Conservation (phyloP, 225 moss, liverwort and hornwort species). For the Pseudoscleropodium purum region DNA sequence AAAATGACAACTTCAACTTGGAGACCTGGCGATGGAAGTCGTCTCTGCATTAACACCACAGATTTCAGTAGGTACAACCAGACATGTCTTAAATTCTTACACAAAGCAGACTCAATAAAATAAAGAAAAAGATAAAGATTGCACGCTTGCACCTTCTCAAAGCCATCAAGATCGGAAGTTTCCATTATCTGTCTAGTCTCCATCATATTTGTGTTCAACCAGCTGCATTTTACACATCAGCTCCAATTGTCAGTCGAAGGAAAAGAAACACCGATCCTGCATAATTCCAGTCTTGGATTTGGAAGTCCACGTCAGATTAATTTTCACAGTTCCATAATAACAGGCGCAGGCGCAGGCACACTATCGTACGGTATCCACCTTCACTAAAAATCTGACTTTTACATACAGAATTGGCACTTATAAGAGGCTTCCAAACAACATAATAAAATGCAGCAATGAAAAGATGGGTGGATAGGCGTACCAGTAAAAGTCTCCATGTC, state of each 20-base stretch:
- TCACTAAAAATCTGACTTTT: background rate
- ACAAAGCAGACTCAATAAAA: background rate
- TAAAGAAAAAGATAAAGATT: background rate
- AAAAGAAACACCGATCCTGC: background rate
- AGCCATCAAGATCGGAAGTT: constrained; percentile 86
- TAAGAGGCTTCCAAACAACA: background rate
- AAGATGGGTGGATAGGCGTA: constrained; percentile 1
- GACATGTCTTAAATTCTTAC: background rate
- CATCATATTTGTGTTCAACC: constrained; percentile 99
- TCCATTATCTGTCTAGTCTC: constrained; percentile 80
- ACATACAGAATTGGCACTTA: background rate
- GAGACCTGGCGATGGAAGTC: constrained; percentile 90
- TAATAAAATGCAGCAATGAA: background rate
- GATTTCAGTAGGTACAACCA: background rate
- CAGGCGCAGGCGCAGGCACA: background rate
- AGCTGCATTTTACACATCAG: constrained; percentile 41
- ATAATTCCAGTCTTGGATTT: background rate
- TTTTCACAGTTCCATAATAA: background rate
- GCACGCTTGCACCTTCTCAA: constrained; percentile 66
- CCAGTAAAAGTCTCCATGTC: constrained; percentile 99
- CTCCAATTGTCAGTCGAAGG: background rate
- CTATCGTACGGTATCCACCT: background rate
- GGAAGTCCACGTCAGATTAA: background rate
- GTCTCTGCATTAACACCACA: constrained; percentile 51
- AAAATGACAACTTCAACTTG: constrained; percentile 94